Conservation (phyloP, 305 asterid species). For the Fraxinus angustifolia region DNA sequence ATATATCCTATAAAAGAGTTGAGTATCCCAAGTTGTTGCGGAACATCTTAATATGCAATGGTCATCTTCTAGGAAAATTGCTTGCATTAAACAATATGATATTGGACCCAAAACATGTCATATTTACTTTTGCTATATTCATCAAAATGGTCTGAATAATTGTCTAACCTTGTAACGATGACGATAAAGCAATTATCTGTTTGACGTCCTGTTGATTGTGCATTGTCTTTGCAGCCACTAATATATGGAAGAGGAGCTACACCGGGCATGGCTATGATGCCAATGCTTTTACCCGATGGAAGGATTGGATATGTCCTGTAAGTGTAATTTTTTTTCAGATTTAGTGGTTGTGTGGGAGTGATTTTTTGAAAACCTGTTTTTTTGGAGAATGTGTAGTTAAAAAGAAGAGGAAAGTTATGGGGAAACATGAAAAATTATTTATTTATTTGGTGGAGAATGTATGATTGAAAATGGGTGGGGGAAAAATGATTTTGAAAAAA, state of each 20-base stretch:
- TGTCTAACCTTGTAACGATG: neutral
- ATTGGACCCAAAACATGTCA: neutral
- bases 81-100: neutral
- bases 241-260: slow-evolving; percentile 78
- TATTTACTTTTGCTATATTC: neutral
- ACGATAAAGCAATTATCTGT: neutral
- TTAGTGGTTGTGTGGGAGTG: neutral
- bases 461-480: neutral
- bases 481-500: neutral
- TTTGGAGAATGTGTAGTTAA: neutral
- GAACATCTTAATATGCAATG: neutral
- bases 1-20: neutral
- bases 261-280: slow-evolving; percentile 98
- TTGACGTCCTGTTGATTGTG: slow-evolving; percentile 15
- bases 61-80: neutral
- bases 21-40: neutral
- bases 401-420: too few relatives aligned
- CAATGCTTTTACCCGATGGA: slow-evolving; percentile 97
- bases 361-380: neutral
- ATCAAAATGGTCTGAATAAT: neutral
- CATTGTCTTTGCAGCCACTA: slow-evolving; percentile 52
- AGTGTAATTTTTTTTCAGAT: slow-evolving; percentile 32
- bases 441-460: neutral
- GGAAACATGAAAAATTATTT: neutral
- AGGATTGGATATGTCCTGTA: slow-evolving; percentile 97